Percentiles rank a stretch among this genome's conserved stretches.
phyloP scores from a whole-genome alignment of 2,329 filamentous ascomycete species.

The Beauveria sp. region DNA sequence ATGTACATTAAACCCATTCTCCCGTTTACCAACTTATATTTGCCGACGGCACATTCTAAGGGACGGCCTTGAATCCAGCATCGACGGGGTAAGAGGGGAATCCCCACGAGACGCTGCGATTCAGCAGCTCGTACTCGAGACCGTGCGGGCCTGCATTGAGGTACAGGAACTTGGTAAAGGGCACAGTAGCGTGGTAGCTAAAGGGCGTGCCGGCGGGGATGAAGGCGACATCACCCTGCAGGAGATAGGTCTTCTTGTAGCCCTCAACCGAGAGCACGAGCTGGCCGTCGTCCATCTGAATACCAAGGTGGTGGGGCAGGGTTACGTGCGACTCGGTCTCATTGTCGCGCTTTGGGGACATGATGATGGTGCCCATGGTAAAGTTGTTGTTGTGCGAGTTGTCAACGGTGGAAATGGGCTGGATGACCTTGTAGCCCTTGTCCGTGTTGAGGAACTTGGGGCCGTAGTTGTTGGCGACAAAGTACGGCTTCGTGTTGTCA shows the following conservation, averaged over 20 bases:
- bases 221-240: slow-evolving; percentile 22
- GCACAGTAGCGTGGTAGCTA: slow-evolving; percentile 18
- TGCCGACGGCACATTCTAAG: neutral
- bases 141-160: slow-evolving; percentile 19
- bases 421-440: slow-evolving; percentile 17
- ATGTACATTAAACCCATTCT: neutral
- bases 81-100: slow-evolving; percentile 16
- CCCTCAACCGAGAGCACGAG: slow-evolving; percentile 17
- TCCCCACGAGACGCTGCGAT: slow-evolving; percentile 15
- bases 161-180: slow-evolving; percentile 21
- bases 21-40: neutral
- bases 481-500: slow-evolving; percentile 14
- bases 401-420: slow-evolving; percentile 14
- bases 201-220: slow-evolving; percentile 17
- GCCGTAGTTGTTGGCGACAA: slow-evolving; percentile 18
- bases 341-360: slow-evolving; percentile 13
- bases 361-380: slow-evolving; percentile 17
- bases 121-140: slow-evolving; percentile 18
- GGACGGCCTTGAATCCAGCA: neutral
- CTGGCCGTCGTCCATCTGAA: slow-evolving; percentile 22
- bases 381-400: slow-evolving; percentile 16
- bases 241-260: slow-evolving; percentile 16
- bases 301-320: slow-evolving; percentile 15
- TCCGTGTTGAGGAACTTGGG: slow-evolving; percentile 17
- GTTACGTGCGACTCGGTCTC: slow-evolving; percentile 11